These are phyloP conservation scores for Pyrenochaeta sp. DNA, from an alignment of 2,329 filamentous ascomycete species.

Conservation along the genomic window DNA sequence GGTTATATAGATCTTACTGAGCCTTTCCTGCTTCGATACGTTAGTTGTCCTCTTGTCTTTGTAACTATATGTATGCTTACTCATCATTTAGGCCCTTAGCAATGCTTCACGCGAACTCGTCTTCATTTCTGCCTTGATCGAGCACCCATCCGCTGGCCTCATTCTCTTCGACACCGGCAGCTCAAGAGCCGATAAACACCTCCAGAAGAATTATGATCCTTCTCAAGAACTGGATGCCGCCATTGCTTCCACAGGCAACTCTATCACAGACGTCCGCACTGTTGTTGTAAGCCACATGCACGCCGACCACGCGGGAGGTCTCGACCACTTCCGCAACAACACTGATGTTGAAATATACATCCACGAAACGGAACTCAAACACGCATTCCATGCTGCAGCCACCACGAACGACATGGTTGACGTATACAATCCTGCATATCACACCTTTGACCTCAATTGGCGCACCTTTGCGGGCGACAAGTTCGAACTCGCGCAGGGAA, in stretches of 20 bases:
- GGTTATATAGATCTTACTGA: too few relatives aligned
- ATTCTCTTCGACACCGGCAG: slow-evolving; percentile 48
- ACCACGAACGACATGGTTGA: slow-evolving; percentile 41
- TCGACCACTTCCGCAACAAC: slow-evolving; percentile 44
- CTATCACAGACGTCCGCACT: slow-evolving; percentile 47
- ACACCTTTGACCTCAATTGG: slow-evolving; percentile 49
- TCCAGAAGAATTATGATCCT: slow-evolving; percentile 33
- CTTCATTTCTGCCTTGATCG: slow-evolving; percentile 35
- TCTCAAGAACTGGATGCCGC: slow-evolving; percentile 30
- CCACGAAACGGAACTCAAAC: slow-evolving; percentile 50
- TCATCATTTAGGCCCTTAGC: too few relatives aligned
- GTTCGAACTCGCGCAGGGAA: slow-evolving; percentile 41
- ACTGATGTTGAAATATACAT: slow-evolving; percentile 48
- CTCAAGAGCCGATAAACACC: slow-evolving; percentile 42
- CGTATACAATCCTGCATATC: slow-evolving; percentile 23
- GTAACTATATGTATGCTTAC: too few relatives aligned
- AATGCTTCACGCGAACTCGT: too few relatives aligned
- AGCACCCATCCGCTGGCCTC: slow-evolving; percentile 45
- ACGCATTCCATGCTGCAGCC: slow-evolving; percentile 49
- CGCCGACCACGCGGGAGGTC: slow-evolving; percentile 48
- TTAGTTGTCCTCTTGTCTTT: too few relatives aligned
- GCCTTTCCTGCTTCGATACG: too few relatives aligned
- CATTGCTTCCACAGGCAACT: slow-evolving; percentile 39
- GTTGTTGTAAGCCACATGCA: slow-evolving; percentile 51
- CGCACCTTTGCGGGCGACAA: slow-evolving; percentile 40